Percentiles rank a stretch among this genome's conserved stretches.
Conservation (phyloP, 768 basidiomycete species). For the Pleurotus tuoliensis region DNA sequence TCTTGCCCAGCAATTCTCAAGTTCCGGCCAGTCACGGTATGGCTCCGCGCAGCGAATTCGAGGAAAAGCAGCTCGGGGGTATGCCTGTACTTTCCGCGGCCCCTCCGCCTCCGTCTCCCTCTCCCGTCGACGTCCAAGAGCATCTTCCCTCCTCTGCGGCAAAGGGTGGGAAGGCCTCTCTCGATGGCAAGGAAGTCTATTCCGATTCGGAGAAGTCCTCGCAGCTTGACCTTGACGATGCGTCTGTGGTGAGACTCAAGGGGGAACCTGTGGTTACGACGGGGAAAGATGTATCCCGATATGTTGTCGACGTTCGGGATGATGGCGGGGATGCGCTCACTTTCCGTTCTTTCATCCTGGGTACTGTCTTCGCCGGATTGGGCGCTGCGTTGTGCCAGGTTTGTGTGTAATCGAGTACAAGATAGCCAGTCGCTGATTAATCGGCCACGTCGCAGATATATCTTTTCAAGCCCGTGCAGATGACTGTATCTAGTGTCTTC, state of each 20-base stretch:
- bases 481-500: constrained; percentile 52
- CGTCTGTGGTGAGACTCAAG: constrained; percentile 24
- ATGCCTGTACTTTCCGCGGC: background rate
- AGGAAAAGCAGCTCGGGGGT: constrained; percentile 2
- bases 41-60: constrained; percentile 5
- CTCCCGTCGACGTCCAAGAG: background rate
- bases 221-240: constrained; percentile 19
- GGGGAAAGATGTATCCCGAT: constrained; percentile 50
- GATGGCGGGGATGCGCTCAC: constrained; percentile 54
- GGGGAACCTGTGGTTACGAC: constrained; percentile 40
- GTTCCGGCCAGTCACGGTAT: background rate
- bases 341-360: constrained; percentile 52
- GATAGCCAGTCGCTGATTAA: background rate
- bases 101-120: background rate
- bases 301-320: constrained; percentile 54
- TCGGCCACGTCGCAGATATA: constrained; percentile 39
- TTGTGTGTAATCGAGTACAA: constrained; percentile 2
- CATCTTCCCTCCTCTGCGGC: background rate
- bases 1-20: background rate
- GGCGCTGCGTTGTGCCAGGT: constrained; percentile 59
- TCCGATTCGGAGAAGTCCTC: constrained; percentile 8
- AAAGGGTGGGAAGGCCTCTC: background rate
- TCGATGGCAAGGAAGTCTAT: background rate
- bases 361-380: constrained; percentile 52
- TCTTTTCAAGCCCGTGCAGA: constrained; percentile 53